Percentiles rank a stretch among this genome's conserved stretches.
Conservation (phyloP, 1,284 basidiomycete genomes). For the Sphagnurus paluster region DNA sequence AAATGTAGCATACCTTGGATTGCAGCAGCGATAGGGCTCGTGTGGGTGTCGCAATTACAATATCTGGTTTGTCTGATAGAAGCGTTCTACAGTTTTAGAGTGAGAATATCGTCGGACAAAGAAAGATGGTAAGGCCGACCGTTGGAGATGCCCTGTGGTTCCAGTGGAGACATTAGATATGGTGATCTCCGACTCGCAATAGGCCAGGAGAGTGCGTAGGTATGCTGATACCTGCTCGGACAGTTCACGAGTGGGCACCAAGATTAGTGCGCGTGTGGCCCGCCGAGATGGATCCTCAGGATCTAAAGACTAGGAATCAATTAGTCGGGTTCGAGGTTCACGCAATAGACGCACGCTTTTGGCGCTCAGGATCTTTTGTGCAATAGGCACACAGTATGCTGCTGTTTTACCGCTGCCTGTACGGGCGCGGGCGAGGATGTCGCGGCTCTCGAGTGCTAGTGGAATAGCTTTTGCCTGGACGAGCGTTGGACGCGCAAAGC, state of each 20-base stretch:
- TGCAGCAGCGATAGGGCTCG: constrained; percentile 80
- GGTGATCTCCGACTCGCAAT: constrained; percentile 77
- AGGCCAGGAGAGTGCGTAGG: constrained; percentile 65
- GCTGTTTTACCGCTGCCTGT: constrained; percentile 98
- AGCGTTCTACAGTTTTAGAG: constrained; percentile 52
- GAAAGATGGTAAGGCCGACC: constrained; percentile 46
- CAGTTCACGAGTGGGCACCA: constrained; percentile 94
- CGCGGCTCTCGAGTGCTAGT: constrained; percentile 85
- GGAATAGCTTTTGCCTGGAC: constrained; percentile 85
- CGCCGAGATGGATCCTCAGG: constrained; percentile 45
- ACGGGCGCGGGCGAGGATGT: constrained; percentile 91
- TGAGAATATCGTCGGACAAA: not conserved
- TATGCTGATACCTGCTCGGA: constrained; percentile 87
- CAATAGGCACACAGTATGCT: constrained; percentile 89
- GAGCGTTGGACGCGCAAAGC: constrained; percentile 81
- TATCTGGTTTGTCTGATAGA: constrained; percentile 89
- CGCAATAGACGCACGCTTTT: constrained; percentile 56
- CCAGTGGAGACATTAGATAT: constrained; percentile 83
- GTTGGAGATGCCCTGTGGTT: constrained; percentile 73
- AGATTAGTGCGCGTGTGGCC: constrained; percentile 78
- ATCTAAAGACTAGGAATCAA: constrained; percentile 32
- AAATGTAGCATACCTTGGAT: constrained; percentile 54
- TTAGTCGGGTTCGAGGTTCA: constrained; percentile 6
- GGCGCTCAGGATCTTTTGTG: constrained; percentile 85
- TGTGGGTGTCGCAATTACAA: constrained; percentile 91